Base-by-base conservation (phyloP, 106 monocot genomes). In the Allium fistulosum region DNA sequence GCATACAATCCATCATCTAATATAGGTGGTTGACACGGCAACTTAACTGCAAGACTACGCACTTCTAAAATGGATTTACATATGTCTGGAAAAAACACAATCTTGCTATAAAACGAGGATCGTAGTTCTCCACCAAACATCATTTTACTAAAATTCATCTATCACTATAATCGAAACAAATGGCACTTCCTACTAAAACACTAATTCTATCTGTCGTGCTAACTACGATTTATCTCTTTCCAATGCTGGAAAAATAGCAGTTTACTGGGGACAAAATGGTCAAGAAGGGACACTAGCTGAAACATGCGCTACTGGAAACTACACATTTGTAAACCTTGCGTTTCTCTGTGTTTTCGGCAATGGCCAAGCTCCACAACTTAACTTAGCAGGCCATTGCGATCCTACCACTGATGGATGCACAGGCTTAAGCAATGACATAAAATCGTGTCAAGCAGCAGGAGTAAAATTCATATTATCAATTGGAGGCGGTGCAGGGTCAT, bases 261-360 rank as follows among this genome's bases (percentile, higher is more conserved):
- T 84, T 46, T 84, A 84, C 80, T 84, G 84, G 84, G 84, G 83
- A 59, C 84, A 84, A 27, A 62, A 80, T 48, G 80, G 66, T 14
- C 37, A 61, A 16, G 84, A 84, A 59, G 80, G 80, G 5, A 77
- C 80, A 50, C 66, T 84, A 4, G 73, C 80, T 7, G 51, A 61
- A 4, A 69, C 84, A 0, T 84, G 84, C 27, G 73, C 69, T 12
- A 70, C 84, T 7, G 77, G 77, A 10, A 70, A 84, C 73, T 80
- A 84, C 70, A 50, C 7, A 14, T 76, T 57, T 18, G 70, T 70
- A 46, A 58, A 70, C 63, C 17, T 70, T 0, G 69, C 69, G 12
- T 76, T 76, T 57, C 76, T 76, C 12, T 56, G 27, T 49, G 10
- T 16, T 12, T 72, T 72, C 50, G 71, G 71, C 48, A 71, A 71